phyloP scores from a whole-genome alignment of 768 basidiomycete genomes.

The Boletus speciosus region DNA sequence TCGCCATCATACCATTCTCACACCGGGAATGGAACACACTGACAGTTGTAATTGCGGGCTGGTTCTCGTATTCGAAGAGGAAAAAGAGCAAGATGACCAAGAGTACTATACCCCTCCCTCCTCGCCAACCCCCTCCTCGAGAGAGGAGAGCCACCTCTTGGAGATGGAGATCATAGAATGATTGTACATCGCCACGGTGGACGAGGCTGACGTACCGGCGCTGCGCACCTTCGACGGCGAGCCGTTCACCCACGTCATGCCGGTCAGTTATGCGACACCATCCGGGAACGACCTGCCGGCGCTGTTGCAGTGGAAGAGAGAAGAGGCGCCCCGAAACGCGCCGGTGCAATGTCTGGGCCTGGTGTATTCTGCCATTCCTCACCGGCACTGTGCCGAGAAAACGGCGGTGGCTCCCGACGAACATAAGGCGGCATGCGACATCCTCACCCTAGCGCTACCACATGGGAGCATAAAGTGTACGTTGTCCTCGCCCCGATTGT shows the following conservation, averaged over 20 bases:
- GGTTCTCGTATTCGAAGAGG: constrained; percentile 6
- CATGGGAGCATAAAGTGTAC: constrained; percentile 6
- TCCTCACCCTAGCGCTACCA: constrained; percentile 40
- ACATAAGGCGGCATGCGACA: constrained; percentile 41
- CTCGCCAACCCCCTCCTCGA: background rate
- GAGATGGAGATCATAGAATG: constrained; percentile 10
- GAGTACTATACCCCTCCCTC: background rate
- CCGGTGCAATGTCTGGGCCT: background rate
- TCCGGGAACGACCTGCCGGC: background rate
- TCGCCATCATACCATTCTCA: constrained; percentile 9
- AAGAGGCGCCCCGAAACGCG: background rate
- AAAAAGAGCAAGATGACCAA: background rate
- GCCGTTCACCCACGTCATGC: constrained; percentile 22
- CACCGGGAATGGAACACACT: background rate
- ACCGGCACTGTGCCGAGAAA: background rate
- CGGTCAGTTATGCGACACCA: constrained; percentile 1
- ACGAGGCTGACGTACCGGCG: constrained; percentile 6
- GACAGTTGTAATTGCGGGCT: background rate
- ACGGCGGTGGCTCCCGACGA: constrained; percentile 30
- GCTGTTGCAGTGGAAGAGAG: background rate
- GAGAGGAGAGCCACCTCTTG: constrained; percentile 5
- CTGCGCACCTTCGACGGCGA: constrained; percentile 10
- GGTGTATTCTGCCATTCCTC: background rate
- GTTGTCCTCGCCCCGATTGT: too few relatives aligned
- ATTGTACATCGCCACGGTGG: constrained; percentile 20